Percentiles rank a stretch among this genome's conserved stretches.
phyloP scores from a whole-genome alignment of 163 green algal genomes.

The Scenedesmus sp. region DNA sequence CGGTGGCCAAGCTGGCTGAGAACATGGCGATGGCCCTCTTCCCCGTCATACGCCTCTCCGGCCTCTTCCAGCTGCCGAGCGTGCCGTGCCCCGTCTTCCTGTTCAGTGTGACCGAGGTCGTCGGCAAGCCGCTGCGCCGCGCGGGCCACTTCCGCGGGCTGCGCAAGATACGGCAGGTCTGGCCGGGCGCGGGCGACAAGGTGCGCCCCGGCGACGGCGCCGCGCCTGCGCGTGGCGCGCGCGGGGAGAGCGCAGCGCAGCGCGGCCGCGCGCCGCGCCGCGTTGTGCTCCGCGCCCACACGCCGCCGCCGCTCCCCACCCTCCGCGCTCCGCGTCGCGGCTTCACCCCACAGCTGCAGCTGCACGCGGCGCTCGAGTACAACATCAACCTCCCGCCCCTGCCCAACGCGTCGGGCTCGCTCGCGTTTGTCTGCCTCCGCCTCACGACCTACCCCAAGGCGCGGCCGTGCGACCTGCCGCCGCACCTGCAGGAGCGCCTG shows the following conservation, averaged over 20 bases:
- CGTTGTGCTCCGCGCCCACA: neutral
- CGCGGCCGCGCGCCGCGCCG: neutral
- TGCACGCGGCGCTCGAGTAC: constrained; percentile 18
- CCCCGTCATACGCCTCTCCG: constrained; percentile 78
- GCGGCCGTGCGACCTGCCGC: constrained; percentile 7
- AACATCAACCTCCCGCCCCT: constrained; percentile 19
- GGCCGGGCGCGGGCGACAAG: constrained; percentile 35
- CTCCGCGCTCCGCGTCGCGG: neutral
- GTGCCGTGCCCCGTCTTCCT: constrained; percentile 46
- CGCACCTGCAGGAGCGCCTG: constrained; percentile 43
- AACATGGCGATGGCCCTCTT: constrained; percentile 74
- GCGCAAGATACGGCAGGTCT: constrained; percentile 51
- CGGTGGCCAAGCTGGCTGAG: constrained; percentile 55
- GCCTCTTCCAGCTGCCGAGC: constrained; percentile 59
- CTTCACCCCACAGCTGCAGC: too few species aligned
- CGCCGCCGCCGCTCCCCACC: neutral
- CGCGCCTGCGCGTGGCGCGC: too few species aligned
- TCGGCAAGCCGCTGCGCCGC: constrained; percentile 67
- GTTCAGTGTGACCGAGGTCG: constrained; percentile 54
- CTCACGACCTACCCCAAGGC: constrained; percentile 41
- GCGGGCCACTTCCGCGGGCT: constrained; percentile 54
- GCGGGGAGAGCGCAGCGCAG: neutral
- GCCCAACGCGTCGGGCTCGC: constrained; percentile 29
- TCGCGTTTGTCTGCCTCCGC: constrained; percentile 65
- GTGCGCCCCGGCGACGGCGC: neutral